Base-by-base conservation (phyloP, 225 moss, liverwort and hornwort species). In the Pseudoscleropodium purum region DNA sequence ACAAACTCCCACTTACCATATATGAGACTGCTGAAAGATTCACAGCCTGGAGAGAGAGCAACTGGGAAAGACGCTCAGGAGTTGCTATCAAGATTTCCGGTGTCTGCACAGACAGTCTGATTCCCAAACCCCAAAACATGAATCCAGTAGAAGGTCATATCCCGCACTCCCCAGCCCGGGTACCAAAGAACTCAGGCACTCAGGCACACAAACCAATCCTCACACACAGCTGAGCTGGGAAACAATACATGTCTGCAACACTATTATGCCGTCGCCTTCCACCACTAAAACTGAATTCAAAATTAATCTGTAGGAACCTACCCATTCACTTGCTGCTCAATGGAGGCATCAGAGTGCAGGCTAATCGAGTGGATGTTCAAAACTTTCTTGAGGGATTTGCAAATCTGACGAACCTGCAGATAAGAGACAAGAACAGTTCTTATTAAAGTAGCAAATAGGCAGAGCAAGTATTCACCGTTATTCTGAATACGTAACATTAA, bases 1-100 rank as follows among this genome's bases (percentile, higher is more conserved):
- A 89, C 30, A 49, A 81, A n/a, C 60, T 59, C 36, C 37, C 77
- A 73, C 91, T 76, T 93, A 96, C 99, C 94, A 96, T 90, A 66
- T 95, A 92, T 17, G 97, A 95, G 68, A 97, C 91, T 41, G 90
- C 86, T 79, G 94, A 92, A 68, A 99, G 90, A 78, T 75, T 86
- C 75, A 97, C 33, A n/a, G 93, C 94, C 45, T 90, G 43, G 41
- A 91, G 79, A 75, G 84, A 89, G 86, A 97, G 90, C 86, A 99
- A 86, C 67, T 95, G 90, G 80, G 90, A 87, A 34, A 99, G 95
- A 77, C 99, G 95, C 81, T 94, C 95, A 39, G 97, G 97, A 79
- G 99, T 97, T 77, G 96, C 96, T 70, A 99, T 93, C 39, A 99
- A 65, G 59, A 97, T 89, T n/a, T 97, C 97, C 88, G 97, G 96